Evolutionary conservation across 495 filamentous ascomycete genomes (phyloP), one percentile per base, ranked within the genome.

Genomic region (Daldinia bambusicola): DNA sequence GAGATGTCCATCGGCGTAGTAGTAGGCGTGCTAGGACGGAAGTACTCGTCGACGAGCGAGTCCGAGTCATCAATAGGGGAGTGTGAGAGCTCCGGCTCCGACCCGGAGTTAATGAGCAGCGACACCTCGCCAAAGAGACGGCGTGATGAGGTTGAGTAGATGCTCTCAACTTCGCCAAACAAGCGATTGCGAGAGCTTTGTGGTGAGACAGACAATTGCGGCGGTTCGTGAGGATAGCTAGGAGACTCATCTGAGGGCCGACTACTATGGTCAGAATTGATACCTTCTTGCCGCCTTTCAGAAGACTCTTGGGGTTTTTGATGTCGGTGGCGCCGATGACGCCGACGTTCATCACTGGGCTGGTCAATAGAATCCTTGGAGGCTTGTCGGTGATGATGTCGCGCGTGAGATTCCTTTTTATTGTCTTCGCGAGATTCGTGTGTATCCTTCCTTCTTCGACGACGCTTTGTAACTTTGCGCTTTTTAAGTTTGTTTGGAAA

Each of bases 401-500:
- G 74, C 10, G 36, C 65, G 9, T 72, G 72, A 8, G 43, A 68
- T 4, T 78, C 59, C 3, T 66, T 60, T 3, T 66, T 67, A 41
- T 69, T 62, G 1, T 77, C 70, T 14, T 74, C 67, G 51, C 70
- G 61, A n/a, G 73, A 66, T 41, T 79, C 70, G 14, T 76, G 69
- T 14, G 58, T 70, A 55, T 55, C 77, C 48, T 75, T 81, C 40
- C 75, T 78, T 70, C 74, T 82, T 63, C 78, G 82, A 63, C 81
- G 82, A 16, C 80, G 77, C 55, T 79, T 77, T 5, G 72, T 77
- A 51, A 84, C 69, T 34, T 79, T 76, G 31, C 80, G 79, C 70
- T 86, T 85, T 77, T 82, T 84, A 10, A 82, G 70, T 63, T 83
- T 85, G n/a, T 82, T 84, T 58, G 78, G 79, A 58, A 79, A 77